Base-by-base conservation (phyloP, 257 asterid species). In the Euphrasia confusa region DNA sequence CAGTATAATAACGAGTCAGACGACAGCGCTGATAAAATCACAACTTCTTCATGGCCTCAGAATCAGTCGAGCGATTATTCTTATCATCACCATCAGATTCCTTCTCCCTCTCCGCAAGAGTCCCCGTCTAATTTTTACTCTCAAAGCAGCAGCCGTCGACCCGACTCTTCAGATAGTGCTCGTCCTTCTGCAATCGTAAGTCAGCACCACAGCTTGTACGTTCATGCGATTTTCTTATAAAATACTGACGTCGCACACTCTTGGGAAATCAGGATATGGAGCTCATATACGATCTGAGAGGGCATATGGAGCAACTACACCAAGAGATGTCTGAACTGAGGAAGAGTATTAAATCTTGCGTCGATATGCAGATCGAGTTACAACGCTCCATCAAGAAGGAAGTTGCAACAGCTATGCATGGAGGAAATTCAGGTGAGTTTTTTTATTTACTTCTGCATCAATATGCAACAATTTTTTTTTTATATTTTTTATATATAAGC, bases 301-400 rank as follows among this genome's bases (percentile, higher is more conserved):
- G 88, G 60, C 90, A 88, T 24, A 88, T 91, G 90, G 94, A 81
- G 76, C 87, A 79, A 61, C 81, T 91, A 60, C 94, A 77, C 54
- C 83, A 73, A 70, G 98, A 88, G 79, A 78, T 91, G 68, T 70
- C 89, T 7, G 88, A 85, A 70, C 74, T 91, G 50, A 77, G 90
- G 61, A 84, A 78, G 70, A 78, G 94, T 18, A 73, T 91, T 21
- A 84, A 75, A 61, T 75, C 84, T 59, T 88, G 95, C 77, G 72
- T 85, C 67, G 81, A 80, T 60, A 82, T 81, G 87, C 95, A 85
- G 68, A 63, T 70, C 63, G 71, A 82, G 32, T 67, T 88, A 64
- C 94, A 85, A 54, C 72, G 71, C n/a, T 85, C 93, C 66, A 73
- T 82, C 50, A 78, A 73, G 77, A 75, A 72, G 57, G 89, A 88